Evolutionary conservation across 805 yeast species (phyloP).

Genomic region (Wilhelminamyces savonicus): DNA sequence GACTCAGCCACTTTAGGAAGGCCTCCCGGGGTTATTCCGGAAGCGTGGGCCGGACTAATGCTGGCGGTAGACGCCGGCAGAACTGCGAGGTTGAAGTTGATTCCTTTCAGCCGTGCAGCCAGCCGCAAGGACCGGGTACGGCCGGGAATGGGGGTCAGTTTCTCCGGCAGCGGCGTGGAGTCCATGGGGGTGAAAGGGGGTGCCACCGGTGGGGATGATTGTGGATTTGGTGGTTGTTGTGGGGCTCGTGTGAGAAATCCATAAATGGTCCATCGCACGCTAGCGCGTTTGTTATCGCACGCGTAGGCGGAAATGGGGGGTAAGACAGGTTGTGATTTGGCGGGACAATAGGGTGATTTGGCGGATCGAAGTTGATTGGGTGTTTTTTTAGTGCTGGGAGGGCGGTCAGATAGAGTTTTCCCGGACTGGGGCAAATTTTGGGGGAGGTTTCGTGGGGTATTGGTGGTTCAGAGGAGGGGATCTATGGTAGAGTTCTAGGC

Average conservation of each 20-base stretch:
- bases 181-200: constrained; percentile 1
- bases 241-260: constrained; percentile 1
- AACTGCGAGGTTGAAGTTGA: constrained; percentile 26
- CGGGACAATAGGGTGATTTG: too few species aligned
- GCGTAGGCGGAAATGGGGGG: too few species aligned
- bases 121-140: background rate
- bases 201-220: background rate
- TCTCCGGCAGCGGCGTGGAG: constrained; percentile 5
- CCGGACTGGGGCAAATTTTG: too few species aligned
- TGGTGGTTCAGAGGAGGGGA: too few species aligned
- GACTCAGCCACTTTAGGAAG: constrained; percentile 1
- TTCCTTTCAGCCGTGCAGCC: constrained; percentile 13
- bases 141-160: background rate
- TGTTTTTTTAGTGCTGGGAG: too few species aligned
- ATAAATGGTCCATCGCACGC: too few species aligned
- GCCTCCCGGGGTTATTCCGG: background rate
- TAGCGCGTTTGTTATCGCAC: too few species aligned
- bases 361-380: too few species aligned
- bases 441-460: too few species aligned
- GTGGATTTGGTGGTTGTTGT: constrained; percentile 1
- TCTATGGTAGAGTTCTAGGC: too few species aligned
- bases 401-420: too few species aligned
- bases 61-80: constrained; percentile 13
- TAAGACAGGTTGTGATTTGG: too few species aligned
- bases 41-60: background rate